Conservation (phyloP, 2,329 filamentous ascomycete species). For the Aspergillus pseudotamarii region DNA sequence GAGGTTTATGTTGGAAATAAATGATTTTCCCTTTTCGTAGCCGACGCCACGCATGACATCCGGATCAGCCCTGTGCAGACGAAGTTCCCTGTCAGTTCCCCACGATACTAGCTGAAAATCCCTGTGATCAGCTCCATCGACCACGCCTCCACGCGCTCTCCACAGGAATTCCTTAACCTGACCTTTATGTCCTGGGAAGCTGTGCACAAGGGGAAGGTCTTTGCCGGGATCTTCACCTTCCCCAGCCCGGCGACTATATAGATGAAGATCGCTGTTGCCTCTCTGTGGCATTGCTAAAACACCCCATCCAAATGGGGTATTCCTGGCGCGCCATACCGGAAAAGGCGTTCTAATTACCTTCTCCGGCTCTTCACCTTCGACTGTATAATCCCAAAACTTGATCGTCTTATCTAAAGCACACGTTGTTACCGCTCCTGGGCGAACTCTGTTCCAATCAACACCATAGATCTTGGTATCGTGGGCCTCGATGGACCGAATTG, state of each 20-base stretch:
- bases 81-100: constrained; percentile 83
- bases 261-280: constrained; percentile 78
- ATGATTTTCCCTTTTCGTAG: constrained; percentile 68
- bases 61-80: constrained; percentile 72
- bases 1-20: constrained; percentile 66
- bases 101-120: constrained; percentile 94
- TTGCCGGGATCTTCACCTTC: constrained; percentile 41
- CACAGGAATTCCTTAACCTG: constrained; percentile 91
- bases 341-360: constrained; percentile 80
- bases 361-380: constrained; percentile 66
- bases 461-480: constrained; percentile 95
- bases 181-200: constrained; percentile 58
- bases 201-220: constrained; percentile 49
- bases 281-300: constrained; percentile 90
- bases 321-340: constrained; percentile 86
- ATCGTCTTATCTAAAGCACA: constrained; percentile 91
- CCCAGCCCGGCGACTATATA: constrained; percentile 69
- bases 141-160: constrained; percentile 72
- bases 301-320: constrained; percentile 86
- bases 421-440: constrained; percentile 72
- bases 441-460: constrained; percentile 86
- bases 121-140: constrained; percentile 73
- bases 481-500: constrained; percentile 80
- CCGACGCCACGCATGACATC: constrained; percentile 69
- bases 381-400: constrained; percentile 85